Conservation (phyloP, 2,329 filamentous ascomycete genomes). For the Dactylellina leptospora region DNA sequence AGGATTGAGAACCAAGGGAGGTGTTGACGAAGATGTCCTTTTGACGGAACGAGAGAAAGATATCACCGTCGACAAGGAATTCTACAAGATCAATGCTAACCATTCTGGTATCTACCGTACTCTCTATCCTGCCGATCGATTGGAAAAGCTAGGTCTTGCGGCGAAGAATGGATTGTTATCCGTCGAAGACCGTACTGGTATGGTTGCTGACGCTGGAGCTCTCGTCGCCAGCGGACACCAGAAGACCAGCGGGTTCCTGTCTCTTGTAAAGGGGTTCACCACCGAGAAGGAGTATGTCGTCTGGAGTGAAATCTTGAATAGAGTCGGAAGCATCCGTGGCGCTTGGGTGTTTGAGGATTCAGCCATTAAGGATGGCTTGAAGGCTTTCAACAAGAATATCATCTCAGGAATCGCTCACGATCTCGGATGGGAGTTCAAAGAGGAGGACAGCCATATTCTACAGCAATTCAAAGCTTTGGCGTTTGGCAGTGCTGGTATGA, state of each 20-base stretch:
- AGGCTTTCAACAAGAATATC: slow-evolving; percentile 82
- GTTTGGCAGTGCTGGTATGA: slow-evolving; percentile 82
- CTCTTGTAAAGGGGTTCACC: slow-evolving; percentile 83
- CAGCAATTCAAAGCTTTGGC: slow-evolving; percentile 95
- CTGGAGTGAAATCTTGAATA: slow-evolving; percentile 88
- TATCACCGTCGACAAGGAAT: slow-evolving; percentile 82
- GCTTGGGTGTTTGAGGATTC: slow-evolving; percentile 90
- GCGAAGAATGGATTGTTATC: slow-evolving; percentile 81
- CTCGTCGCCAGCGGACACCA: slow-evolving; percentile 90
- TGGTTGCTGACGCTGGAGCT: slow-evolving; percentile 92
- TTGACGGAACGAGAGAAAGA: slow-evolving; percentile 76
- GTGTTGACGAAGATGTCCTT: slow-evolving; percentile 78
- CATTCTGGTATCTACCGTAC: slow-evolving; percentile 93
- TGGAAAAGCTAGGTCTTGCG: slow-evolving; percentile 86
- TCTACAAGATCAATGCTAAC: slow-evolving; percentile 96
- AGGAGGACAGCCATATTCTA: slow-evolving; percentile 84
- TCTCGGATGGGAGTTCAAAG: slow-evolving; percentile 86
- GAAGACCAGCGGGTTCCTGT: slow-evolving; percentile 88
- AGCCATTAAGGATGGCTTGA: slow-evolving; percentile 76
- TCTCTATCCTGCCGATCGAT: slow-evolving; percentile 81
- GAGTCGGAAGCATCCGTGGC: slow-evolving; percentile 78
- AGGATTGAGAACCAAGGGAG: slow-evolving; percentile 82
- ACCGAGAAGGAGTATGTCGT: slow-evolving; percentile 87
- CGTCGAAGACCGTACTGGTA: slow-evolving; percentile 90
- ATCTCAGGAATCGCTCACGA: slow-evolving; percentile 82